These are phyloP conservation scores for Ophiosphaerella herpotricha DNA, from an alignment of 2,329 filamentous ascomycete species.

Conservation along the genomic window DNA sequence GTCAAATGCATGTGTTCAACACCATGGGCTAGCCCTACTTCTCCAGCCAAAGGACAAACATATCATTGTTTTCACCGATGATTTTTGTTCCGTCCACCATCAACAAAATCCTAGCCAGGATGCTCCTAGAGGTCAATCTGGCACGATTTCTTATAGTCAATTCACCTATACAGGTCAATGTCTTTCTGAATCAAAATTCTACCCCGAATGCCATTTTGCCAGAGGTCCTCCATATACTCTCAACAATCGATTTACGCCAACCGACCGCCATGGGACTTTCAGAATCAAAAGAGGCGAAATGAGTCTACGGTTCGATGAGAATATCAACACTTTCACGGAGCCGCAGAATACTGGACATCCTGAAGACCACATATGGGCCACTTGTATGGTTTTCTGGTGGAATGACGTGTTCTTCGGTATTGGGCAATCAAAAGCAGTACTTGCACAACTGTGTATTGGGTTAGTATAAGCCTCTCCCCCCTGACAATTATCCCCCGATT, in stretches of 20 bases:
- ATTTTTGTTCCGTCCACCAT: not conserved
- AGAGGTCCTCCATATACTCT: not conserved
- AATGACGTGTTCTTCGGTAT: constrained; percentile 14
- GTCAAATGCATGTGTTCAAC: not conserved
- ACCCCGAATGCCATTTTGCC: not conserved
- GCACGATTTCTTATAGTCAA: constrained; percentile 1
- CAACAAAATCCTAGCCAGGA: not conserved
- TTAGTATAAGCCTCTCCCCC: not conserved
- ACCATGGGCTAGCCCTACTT: constrained; percentile 5
- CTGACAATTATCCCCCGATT: too few species aligned
- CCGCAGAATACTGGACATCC: not conserved
- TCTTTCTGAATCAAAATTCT: not conserved
- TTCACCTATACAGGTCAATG: constrained; percentile 20
- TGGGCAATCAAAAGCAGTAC: too few species aligned
- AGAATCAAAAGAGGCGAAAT: not conserved
- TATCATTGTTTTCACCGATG: constrained; percentile 12
- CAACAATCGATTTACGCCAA: constrained; percentile 4
- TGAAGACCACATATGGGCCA: not conserved
- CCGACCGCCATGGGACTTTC: constrained; percentile 4
- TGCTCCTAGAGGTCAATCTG: not conserved
- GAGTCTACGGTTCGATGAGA: constrained; percentile 19
- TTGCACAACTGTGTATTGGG: not conserved
- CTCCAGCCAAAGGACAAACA: constrained; percentile 17
- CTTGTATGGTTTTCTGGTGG: constrained; percentile 16
- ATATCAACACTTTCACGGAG: constrained; percentile 9